These are phyloP conservation scores for Penicillium fuscoglaucum DNA, from an alignment of 2,329 filamentous ascomycete species.

Conservation along the genomic window DNA sequence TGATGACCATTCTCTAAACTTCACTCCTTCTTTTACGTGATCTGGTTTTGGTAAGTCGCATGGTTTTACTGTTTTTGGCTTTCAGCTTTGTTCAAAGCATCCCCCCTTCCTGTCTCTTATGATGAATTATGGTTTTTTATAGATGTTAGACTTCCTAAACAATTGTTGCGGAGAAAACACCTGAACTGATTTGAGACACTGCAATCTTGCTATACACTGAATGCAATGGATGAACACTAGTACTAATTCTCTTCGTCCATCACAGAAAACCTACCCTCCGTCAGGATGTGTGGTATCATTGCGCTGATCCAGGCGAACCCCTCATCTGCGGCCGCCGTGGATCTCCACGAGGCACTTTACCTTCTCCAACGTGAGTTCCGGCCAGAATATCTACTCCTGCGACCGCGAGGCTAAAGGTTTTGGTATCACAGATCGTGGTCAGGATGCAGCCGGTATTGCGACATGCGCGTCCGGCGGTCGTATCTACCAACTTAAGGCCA, in stretches of 20 bases:
- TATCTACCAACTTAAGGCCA: slow-evolving; percentile 87
- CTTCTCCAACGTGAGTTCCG: slow-evolving; percentile 58
- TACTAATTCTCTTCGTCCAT: slow-evolving; percentile 19
- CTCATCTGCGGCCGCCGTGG: slow-evolving; percentile 55
- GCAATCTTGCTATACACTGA: slow-evolving; percentile 5
- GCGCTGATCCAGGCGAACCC: slow-evolving; percentile 61
- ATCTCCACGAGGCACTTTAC: slow-evolving; percentile 71
- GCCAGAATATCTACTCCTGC: slow-evolving; percentile 4
- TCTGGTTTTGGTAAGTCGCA: slow-evolving; percentile 20
- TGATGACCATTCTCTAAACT: slow-evolving; percentile 24
- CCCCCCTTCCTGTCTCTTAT: slow-evolving; percentile 24
- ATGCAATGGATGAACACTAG: slow-evolving; percentile 7
- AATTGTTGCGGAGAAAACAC: slow-evolving; percentile 45
- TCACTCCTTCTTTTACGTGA: slow-evolving; percentile 13
- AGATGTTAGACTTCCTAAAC: slow-evolving; percentile 53
- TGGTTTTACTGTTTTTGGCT: slow-evolving; percentile 1
- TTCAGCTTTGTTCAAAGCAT: neutral
- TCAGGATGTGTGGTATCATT: slow-evolving; percentile 63
- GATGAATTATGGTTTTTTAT: slow-evolving; percentile 47
- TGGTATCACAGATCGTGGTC: slow-evolving; percentile 61
- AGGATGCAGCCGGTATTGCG: slow-evolving; percentile 86
- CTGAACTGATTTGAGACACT: slow-evolving; percentile 33
- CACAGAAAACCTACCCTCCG: slow-evolving; percentile 23
- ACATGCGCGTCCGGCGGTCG: slow-evolving; percentile 72
- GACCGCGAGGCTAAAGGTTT: slow-evolving; percentile 24